Percentiles rank a stretch among this genome's conserved stretches.
Evolutionary conservation across 2,329 filamentous ascomycete genomes (phyloP).

Genomic region (Venturia aucupariae): DNA sequence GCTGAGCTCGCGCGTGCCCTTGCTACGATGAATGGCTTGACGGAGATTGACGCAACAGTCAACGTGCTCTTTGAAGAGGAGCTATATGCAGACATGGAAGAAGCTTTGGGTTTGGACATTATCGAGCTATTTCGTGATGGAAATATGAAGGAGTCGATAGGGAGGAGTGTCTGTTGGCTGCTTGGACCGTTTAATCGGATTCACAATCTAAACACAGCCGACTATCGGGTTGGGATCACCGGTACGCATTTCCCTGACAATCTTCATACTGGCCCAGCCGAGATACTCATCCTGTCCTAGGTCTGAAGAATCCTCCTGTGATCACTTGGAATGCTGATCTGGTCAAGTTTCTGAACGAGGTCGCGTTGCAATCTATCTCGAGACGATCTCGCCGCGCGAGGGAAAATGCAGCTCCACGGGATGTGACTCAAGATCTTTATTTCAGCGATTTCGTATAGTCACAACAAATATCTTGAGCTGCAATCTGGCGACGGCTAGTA

Average conservation of each 20-base stretch:
- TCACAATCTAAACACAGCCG: background rate
- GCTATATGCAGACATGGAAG: background rate
- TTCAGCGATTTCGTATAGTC: background rate
- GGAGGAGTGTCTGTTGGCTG: background rate
- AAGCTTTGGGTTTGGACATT: background rate
- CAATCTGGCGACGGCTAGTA: no score
- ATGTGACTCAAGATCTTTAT: background rate
- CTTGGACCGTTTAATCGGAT: background rate
- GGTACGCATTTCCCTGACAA: background rate
- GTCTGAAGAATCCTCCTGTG: background rate
- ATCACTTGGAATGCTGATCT: background rate
- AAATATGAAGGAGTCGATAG: background rate
- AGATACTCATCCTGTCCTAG: background rate
- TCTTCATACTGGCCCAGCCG: background rate
- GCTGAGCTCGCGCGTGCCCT: background rate
- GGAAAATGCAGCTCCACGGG: background rate
- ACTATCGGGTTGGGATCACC: background rate
- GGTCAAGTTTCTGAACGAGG: background rate
- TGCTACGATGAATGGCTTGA: background rate
- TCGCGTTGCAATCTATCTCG: background rate
- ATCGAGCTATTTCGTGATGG: background rate
- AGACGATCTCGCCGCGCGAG: background rate
- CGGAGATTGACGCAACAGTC: background rate
- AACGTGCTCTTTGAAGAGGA: background rate
- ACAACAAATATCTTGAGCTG: background rate